Evolutionary conservation across 176 grass and related monocot genomes (phyloP).

Genomic region (Canna indica): DNA sequence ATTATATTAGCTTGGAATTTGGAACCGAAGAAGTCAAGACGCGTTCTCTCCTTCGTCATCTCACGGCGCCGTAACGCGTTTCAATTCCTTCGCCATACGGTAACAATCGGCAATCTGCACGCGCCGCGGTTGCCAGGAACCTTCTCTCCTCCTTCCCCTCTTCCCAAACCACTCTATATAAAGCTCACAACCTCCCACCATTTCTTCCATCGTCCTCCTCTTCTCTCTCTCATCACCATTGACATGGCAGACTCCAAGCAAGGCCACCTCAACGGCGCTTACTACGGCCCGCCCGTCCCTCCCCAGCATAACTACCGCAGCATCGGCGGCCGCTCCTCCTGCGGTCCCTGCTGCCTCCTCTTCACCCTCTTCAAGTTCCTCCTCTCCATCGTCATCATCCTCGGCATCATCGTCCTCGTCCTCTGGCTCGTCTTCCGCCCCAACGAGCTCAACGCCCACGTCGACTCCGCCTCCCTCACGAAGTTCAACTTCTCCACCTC

Average conservation of each 20-base stretch:
- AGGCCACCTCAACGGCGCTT: constrained; percentile 9
- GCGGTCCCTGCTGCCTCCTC: constrained; percentile 9
- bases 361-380: constrained; percentile 18
- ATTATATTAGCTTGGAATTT: too few species aligned
- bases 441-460: constrained; percentile 6
- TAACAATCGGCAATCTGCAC: too few species aligned
- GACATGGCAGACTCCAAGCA: constrained; percentile 19
- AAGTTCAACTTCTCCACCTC: constrained; percentile 7
- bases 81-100: too few species aligned
- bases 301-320: constrained; percentile 10
- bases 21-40: too few species aligned
- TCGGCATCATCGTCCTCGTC: constrained; percentile 21
- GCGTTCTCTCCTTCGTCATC: too few species aligned
- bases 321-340: constrained; percentile 3
- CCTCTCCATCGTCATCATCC: constrained; percentile 17
- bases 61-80: too few species aligned
- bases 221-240: too few species aligned
- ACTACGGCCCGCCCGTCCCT: constrained; percentile 20
- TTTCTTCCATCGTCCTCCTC: not conserved
- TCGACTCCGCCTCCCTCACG: constrained; percentile 7
- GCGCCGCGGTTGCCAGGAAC: too few species aligned
- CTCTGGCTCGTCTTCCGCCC: constrained; percentile 20
- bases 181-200: not conserved
- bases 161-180: too few species aligned
- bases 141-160: too few species aligned